Conservation (phyloP, 2,329 filamentous ascomycete genomes). For the Aspergillus costaricaensis region DNA sequence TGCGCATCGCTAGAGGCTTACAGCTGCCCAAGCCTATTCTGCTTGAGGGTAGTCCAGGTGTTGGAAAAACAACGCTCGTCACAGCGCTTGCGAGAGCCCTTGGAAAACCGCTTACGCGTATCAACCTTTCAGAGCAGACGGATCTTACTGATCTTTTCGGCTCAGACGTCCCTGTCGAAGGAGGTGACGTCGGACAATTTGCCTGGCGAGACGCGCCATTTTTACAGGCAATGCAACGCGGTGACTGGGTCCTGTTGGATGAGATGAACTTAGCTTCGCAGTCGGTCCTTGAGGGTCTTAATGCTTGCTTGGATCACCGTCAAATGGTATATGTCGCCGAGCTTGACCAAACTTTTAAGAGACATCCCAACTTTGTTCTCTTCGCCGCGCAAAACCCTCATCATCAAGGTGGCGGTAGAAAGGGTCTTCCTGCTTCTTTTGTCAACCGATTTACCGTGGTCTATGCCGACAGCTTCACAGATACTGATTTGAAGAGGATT, state of each 20-base stretch:
- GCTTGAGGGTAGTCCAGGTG: constrained; percentile 94
- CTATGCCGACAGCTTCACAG: constrained; percentile 86
- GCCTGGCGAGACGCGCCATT: constrained; percentile 96
- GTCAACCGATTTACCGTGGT: constrained; percentile 98
- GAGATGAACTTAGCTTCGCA: constrained; percentile 99
- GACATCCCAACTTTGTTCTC: constrained; percentile 85
- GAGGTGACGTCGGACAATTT: constrained; percentile 86
- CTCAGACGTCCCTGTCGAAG: constrained; percentile 92
- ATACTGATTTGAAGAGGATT: constrained; percentile 79
- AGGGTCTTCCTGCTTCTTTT: constrained; percentile 91
- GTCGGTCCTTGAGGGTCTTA: constrained; percentile 91
- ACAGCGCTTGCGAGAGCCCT: constrained; percentile 78
- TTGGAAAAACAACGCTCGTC: constrained; percentile 94
- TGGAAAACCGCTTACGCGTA: constrained; percentile 81
- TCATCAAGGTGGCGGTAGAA: constrained; percentile 92
- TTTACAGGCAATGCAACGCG: constrained; percentile 91
- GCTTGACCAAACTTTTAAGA: constrained; percentile 87
- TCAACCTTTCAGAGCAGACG: constrained; percentile 97
- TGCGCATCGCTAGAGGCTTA: constrained; percentile 85
- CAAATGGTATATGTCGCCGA: constrained; percentile 95
- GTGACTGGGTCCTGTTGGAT: constrained; percentile 94
- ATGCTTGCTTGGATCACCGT: constrained; percentile 93
- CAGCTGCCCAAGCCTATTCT: constrained; percentile 89
- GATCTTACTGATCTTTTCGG: constrained; percentile 97
- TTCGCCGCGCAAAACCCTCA: constrained; percentile 98